Evolutionary conservation across 306 rosid species (phyloP).

Genomic region (Prunus padus): DNA sequence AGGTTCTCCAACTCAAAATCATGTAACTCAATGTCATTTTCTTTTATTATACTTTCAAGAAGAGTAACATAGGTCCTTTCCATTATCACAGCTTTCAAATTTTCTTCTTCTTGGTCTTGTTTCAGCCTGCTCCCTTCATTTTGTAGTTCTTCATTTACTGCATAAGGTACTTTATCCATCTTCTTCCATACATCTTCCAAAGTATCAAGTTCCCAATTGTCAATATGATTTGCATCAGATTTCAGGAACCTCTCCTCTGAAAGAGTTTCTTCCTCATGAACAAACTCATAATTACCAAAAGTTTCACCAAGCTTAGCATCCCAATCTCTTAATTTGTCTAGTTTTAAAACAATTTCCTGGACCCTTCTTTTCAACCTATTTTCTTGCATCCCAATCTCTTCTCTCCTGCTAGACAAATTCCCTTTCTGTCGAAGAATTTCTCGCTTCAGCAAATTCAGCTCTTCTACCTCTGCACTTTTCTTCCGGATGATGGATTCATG

Average conservation of each 20-base stretch:
- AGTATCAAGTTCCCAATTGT: slow-evolving; percentile 21
- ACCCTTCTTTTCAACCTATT: slow-evolving; percentile 36
- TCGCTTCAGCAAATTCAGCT: slow-evolving; percentile 36
- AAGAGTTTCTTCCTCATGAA: slow-evolving; percentile 21
- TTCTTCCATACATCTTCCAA: slow-evolving; percentile 36
- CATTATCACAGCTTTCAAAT: slow-evolving; percentile 20
- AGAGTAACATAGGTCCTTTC: slow-evolving; percentile 29
- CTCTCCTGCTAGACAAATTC: slow-evolving; percentile 31
- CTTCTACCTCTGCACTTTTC: slow-evolving; percentile 58
- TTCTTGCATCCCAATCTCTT: slow-evolving; percentile 22
- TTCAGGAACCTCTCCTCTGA: slow-evolving; percentile 10
- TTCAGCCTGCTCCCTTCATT: slow-evolving; percentile 26
- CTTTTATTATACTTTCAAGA: slow-evolving; percentile 29
- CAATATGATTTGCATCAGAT: slow-evolving; percentile 13
- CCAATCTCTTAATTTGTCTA: slow-evolving; percentile 44
- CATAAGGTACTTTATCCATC: slow-evolving; percentile 30
- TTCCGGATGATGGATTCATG: slow-evolving; percentile 60
- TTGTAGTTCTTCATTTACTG: slow-evolving; percentile 17
- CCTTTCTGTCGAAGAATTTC: slow-evolving; percentile 39
- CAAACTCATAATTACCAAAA: slow-evolving; percentile 10
- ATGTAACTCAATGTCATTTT: slow-evolving; percentile 16
- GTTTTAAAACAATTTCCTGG: slow-evolving; percentile 34
- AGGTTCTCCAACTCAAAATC: slow-evolving; percentile 39
- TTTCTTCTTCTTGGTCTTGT: slow-evolving; percentile 34
- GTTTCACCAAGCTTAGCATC: slow-evolving; percentile 28